Percentiles rank a stretch among this genome's conserved stretches.
These are phyloP conservation scores for Backusella mclennaniae DNA, from an alignment of 192 early-diverging fungal species.

Conservation along the genomic window DNA sequence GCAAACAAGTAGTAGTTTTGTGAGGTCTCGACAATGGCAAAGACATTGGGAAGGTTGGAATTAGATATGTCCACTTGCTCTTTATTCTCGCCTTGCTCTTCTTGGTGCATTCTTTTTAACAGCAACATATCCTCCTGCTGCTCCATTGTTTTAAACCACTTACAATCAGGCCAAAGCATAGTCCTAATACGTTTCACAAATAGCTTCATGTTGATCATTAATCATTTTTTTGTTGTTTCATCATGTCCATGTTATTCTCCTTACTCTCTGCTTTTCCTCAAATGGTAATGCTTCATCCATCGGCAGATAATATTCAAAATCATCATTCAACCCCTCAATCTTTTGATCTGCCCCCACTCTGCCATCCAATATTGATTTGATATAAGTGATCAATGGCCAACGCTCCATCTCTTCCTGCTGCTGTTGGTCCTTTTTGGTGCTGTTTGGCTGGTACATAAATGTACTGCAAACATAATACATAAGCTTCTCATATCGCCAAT, in stretches of 20 bases:
- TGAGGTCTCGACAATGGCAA: slow-evolving; percentile 53
- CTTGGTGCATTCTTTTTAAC: slow-evolving; percentile 1
- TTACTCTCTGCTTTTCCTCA: slow-evolving; percentile 4
- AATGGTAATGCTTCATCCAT: slow-evolving; percentile 19
- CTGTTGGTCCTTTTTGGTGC: background rate
- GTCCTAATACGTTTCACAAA: slow-evolving; percentile 39
- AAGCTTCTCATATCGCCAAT: background rate
- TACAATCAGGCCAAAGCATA: slow-evolving; percentile 42
- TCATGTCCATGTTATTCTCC: no score
- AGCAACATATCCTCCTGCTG: background rate
- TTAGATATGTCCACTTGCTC: slow-evolving; percentile 1
- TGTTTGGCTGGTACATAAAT: background rate
- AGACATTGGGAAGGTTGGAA: slow-evolving; percentile 43
- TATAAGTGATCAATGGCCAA: slow-evolving; percentile 23
- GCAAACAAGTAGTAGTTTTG: slow-evolving; percentile 52
- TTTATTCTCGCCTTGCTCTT: background rate
- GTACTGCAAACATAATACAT: background rate
- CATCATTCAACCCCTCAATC: background rate
- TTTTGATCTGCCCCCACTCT: slow-evolving; percentile 11
- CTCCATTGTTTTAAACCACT: slow-evolving; percentile 30
- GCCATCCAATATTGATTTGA: slow-evolving; percentile 19
- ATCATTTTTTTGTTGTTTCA: slow-evolving; percentile 3
- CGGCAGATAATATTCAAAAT: slow-evolving; percentile 21
- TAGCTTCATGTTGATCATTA: background rate
- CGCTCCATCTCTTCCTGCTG: background rate